Base-by-base conservation (phyloP, 305 asterid species). In the Vinca major region DNA sequence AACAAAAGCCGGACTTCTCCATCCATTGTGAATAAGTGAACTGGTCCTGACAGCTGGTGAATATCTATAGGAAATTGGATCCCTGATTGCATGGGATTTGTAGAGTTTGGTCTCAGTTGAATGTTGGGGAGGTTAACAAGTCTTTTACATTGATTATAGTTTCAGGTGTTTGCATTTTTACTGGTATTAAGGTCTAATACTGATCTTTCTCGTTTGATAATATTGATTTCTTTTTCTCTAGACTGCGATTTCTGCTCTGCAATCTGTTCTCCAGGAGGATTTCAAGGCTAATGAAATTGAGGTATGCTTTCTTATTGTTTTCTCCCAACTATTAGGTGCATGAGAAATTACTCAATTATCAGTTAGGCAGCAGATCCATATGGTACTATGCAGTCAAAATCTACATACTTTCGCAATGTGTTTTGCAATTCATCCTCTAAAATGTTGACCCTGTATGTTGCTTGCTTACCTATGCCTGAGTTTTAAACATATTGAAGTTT, bases 231-330 rank as follows among this genome's bases (percentile, higher is more conserved):
- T 39, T 69, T 63, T 66, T 64, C 50, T 79, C 77, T 73, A 93
- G 98, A 90, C 95, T 63, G 89, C 98, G 51, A 87, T 93, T 65
- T 89, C 97, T 45, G 98, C 98, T 70, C 81, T 93, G 73, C 98
- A 93, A 62, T 93, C 98, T 62, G 97, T 93, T 73, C 95, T 93
- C 13, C 98, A 93, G 77, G 98, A 93, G 77, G 98, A 93, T 81
- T 93, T 93, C 79, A 93, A 93, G 84, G 98, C 98, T 70, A 90
- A 83, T 79, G 98, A 93, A 80, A 93, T 93, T 70, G 98, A 93
- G 98, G 98, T 93, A 86, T 49, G 44, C 14, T 4, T n/a, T 67
- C 60, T 53, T 16, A n/a, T 66, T 62, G 51, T 64, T 41, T 2
- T 51, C 14, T 48, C 20, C 56, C 17, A 17, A 50, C 13, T 19